Conservation (phyloP, 2,329 filamentous ascomycete species). For the Fusarium graminum region DNA sequence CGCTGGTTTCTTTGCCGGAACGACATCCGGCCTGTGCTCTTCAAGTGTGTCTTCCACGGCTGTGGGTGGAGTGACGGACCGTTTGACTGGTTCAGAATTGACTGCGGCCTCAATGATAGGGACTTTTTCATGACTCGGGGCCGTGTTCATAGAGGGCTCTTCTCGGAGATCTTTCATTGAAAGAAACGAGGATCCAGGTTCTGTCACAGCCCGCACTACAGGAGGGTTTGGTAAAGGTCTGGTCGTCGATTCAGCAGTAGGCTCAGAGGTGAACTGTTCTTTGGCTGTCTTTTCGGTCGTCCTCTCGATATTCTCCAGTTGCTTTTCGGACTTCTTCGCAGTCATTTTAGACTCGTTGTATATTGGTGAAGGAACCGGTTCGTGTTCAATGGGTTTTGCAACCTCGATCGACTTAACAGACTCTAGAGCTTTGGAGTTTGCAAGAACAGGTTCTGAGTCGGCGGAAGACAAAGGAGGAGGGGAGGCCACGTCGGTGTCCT, state of each 20-base stretch:
- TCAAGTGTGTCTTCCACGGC: not conserved
- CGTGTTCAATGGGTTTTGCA: not conserved
- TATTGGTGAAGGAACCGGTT: not conserved
- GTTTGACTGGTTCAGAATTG: not conserved
- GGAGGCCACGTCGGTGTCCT: not conserved
- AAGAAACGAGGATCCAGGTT: conserved; percentile 2
- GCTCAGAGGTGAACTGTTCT: not conserved
- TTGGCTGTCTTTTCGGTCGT: not conserved
- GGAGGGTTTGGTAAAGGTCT: conserved; percentile 14
- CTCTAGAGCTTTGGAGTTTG: conserved; percentile 4
- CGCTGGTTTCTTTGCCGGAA: not conserved
- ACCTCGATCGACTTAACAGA: not conserved
- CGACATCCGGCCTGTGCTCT: not conserved
- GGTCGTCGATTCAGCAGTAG: not conserved
- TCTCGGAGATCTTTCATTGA: conserved; percentile 1
- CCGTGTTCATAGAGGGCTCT: not conserved
- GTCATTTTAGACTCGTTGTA: not conserved
- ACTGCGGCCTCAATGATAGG: not conserved
- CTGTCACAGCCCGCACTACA: not conserved
- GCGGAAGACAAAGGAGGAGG: conserved; percentile 22
- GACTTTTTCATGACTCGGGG: not conserved
- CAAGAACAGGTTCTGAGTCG: conserved; percentile 11
- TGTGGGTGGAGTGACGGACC: not conserved
- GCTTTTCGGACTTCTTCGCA: not conserved
- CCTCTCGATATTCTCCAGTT: not conserved